Conservation (phyloP, 495 filamentous ascomycete genomes). For the Penicillium robsamsonii region DNA sequence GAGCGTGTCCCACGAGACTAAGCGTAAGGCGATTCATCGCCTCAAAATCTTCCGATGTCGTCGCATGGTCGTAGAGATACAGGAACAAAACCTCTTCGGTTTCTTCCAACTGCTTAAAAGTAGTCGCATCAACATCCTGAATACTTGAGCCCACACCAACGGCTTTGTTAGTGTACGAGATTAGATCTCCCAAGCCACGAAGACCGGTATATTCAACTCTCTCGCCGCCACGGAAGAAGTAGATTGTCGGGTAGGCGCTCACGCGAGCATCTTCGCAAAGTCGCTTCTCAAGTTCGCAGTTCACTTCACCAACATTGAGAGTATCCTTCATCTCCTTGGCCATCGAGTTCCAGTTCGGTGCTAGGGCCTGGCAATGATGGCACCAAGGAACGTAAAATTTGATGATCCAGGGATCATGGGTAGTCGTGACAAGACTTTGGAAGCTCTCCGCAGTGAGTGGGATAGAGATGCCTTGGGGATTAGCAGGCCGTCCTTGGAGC, state of each 20-base stretch:
- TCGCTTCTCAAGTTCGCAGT: constrained; percentile 79
- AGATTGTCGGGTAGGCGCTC: constrained; percentile 78
- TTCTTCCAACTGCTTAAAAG: constrained; percentile 83
- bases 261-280: constrained; percentile 88
- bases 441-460: constrained; percentile 82
- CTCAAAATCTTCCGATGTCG: constrained; percentile 84
- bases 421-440: constrained; percentile 78
- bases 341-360: constrained; percentile 85
- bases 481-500: constrained; percentile 56
- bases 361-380: constrained; percentile 87
- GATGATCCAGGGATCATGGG: constrained; percentile 93
- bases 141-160: constrained; percentile 74
- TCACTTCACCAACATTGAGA: constrained; percentile 93
- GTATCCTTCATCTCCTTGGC: constrained; percentile 82
- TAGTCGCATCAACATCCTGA: constrained; percentile 69
- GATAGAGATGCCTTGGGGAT: constrained; percentile 70
- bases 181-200: constrained; percentile 85
- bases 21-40: constrained; percentile 84
- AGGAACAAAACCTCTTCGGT: constrained; percentile 93
- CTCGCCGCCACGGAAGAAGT: constrained; percentile 91
- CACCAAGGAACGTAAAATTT: constrained; percentile 99
- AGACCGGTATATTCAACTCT: constrained; percentile 90
- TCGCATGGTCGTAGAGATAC: constrained; percentile 96
- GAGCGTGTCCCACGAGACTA: constrained; percentile 84
- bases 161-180: constrained; percentile 83